Percentiles rank a stretch among this genome's conserved stretches.
These are phyloP conservation scores for Stagonosporopsis cucurbitacearum DNA, from an alignment of 2,329 filamentous ascomycete genomes.

Conservation along the genomic window DNA sequence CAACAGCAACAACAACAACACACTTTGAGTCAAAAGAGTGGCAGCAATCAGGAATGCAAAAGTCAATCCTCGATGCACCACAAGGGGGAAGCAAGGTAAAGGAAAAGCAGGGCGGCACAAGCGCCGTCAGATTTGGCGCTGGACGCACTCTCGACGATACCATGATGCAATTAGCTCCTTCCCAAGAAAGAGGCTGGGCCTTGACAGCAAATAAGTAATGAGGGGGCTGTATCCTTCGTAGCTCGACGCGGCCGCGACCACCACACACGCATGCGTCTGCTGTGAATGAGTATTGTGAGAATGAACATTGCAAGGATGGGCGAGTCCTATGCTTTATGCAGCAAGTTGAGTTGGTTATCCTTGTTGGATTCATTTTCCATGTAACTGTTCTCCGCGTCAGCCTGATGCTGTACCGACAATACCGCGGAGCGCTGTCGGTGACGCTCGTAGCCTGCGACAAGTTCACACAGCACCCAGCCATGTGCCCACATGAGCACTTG, in stretches of 20 bases:
- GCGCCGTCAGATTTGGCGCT: constrained; percentile 25
- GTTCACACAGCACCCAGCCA: background rate
- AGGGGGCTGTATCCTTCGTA: constrained; percentile 29
- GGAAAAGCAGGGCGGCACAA: constrained; percentile 18
- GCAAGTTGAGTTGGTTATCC: too few relatives aligned
- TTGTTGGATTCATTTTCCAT: too few relatives aligned
- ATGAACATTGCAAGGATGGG: too few relatives aligned
- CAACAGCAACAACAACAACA: too few relatives aligned
- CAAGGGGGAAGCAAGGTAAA: constrained; percentile 9
- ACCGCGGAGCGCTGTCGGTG: background rate
- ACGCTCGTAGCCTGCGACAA: background rate
- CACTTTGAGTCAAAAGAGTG: constrained; percentile 12
- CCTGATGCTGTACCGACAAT: background rate
- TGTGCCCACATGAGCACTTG: constrained; percentile 4
- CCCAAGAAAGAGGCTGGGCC: constrained; percentile 36
- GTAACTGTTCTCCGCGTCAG: background rate
- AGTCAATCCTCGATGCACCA: constrained; percentile 3
- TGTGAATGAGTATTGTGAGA: background rate
- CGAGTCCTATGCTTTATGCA: too few relatives aligned
- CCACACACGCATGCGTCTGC: constrained; percentile 7
- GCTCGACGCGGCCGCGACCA: constrained; percentile 19
- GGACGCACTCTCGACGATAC: constrained; percentile 23
- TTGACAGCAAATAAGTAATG: constrained; percentile 30
- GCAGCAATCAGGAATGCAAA: constrained; percentile 5
- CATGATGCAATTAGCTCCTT: constrained; percentile 40